Evolutionary conservation across 192 early-diverging fungal genomes (phyloP).

Genomic region (Rhizoclosmatium globosum): DNA sequence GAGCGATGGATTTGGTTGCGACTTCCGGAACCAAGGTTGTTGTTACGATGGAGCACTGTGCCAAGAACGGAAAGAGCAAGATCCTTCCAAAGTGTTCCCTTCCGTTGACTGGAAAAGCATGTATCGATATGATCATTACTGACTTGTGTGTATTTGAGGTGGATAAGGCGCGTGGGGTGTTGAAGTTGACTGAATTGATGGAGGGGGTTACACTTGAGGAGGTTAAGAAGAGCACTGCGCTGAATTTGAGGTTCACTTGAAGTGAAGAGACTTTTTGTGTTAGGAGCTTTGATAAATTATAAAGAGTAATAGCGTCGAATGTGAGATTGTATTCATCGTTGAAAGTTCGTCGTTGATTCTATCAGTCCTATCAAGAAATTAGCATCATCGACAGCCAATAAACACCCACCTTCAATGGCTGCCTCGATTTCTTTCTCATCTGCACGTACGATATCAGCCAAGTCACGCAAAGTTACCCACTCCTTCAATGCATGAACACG

Average conservation of each 20-base stretch:
- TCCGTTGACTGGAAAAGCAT: constrained; percentile 69
- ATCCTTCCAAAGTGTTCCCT: constrained; percentile 75
- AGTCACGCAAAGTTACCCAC: neutral
- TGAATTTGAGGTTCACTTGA: constrained; percentile 56
- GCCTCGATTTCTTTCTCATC: no score
- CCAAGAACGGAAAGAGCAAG: constrained; percentile 75
- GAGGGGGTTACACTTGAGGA: constrained; percentile 69
- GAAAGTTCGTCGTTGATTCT: neutral
- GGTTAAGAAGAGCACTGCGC: constrained; percentile 70
- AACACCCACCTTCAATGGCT: no score
- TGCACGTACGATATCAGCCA: neutral
- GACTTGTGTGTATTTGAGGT: constrained; percentile 73
- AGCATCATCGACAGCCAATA: no score
- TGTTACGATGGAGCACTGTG: constrained; percentile 72
- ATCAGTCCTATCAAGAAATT: no score
- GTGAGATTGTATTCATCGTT: neutral
- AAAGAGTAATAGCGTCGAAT: no score
- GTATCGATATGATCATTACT: constrained; percentile 43
- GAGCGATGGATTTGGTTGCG: constrained; percentile 83
- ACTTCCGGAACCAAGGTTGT: constrained; percentile 75
- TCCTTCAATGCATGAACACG: neutral
- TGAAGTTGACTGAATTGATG: constrained; percentile 72
- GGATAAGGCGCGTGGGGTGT: constrained; percentile 50
- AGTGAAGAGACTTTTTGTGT: neutral
- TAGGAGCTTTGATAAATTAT: no score